Evolutionary conservation across 345 rosid species (phyloP).

Genomic region (Hirschfeldia incana): DNA sequence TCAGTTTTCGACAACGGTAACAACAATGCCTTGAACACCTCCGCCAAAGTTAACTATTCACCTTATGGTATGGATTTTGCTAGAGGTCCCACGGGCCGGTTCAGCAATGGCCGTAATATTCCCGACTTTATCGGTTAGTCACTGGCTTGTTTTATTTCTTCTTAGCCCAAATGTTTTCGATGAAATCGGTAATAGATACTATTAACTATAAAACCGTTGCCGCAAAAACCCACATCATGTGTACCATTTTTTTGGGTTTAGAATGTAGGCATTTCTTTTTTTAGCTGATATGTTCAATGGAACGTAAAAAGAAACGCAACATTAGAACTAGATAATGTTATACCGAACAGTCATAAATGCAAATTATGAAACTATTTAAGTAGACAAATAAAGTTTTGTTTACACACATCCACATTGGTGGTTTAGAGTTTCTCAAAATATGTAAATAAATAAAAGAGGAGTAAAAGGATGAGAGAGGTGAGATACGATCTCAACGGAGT

Average conservation of each 20-base stretch:
- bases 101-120: conserved; percentile 55
- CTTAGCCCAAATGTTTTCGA: background rate
- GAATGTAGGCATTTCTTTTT: background rate
- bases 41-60: conserved; percentile 51
- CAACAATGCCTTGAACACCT: conserved; percentile 49
- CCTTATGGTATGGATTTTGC: conserved; percentile 69
- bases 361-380: too few relatives aligned
- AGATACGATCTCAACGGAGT: background rate
- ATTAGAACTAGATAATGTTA: background rate
- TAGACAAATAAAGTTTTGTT: background rate
- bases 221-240: too few relatives aligned
- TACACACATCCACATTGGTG: background rate
- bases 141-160: background rate
- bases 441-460: background rate
- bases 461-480: background rate
- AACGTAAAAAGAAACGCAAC: background rate
- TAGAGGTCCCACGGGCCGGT: conserved; percentile 62
- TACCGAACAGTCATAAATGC: background rate
- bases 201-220: background rate
- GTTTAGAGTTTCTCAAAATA: background rate
- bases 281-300: background rate
- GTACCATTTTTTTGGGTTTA: background rate
- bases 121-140: conserved; percentile 56
- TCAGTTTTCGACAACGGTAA: conserved; percentile 62
- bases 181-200: background rate